Conservation (phyloP, 495 filamentous ascomycete species). For the Penicillium desertorum region DNA sequence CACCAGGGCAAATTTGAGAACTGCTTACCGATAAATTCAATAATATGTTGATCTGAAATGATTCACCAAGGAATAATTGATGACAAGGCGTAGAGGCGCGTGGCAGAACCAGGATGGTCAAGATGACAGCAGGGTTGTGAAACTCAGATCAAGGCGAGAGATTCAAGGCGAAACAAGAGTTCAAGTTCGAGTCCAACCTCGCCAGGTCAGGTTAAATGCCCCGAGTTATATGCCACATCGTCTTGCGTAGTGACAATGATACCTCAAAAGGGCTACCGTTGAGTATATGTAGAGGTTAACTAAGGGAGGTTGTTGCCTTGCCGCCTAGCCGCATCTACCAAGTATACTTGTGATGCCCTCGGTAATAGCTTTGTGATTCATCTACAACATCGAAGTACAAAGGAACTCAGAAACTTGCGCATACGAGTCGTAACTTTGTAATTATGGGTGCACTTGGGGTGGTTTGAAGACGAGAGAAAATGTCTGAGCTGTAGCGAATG, state of each 20-base stretch:
- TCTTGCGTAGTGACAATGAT: background rate
- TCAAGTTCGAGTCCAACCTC: background rate
- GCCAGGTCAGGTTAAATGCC: background rate
- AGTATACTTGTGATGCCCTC: background rate
- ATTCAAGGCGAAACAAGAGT: background rate
- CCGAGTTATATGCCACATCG: background rate
- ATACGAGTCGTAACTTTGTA: background rate
- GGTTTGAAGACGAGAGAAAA: background rate
- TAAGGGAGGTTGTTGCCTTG: background rate
- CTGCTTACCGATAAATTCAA: background rate
- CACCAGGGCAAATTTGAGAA: background rate
- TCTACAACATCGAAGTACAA: background rate
- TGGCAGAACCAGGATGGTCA: background rate
- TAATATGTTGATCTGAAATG: background rate
- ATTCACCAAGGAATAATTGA: background rate
- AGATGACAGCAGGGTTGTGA: background rate
- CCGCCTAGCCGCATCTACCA: background rate
- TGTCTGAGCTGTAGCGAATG: background rate
- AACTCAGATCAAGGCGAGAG: background rate
- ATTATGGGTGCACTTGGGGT: background rate
- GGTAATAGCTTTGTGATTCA: background rate
- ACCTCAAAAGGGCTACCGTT: background rate
- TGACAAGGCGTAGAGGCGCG: background rate
- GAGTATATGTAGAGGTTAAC: background rate
- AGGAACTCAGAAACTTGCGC: background rate